Evolutionary conservation across 371 early-diverging fungal genomes (phyloP).

Genomic region (Mycotypha africana): DNA sequence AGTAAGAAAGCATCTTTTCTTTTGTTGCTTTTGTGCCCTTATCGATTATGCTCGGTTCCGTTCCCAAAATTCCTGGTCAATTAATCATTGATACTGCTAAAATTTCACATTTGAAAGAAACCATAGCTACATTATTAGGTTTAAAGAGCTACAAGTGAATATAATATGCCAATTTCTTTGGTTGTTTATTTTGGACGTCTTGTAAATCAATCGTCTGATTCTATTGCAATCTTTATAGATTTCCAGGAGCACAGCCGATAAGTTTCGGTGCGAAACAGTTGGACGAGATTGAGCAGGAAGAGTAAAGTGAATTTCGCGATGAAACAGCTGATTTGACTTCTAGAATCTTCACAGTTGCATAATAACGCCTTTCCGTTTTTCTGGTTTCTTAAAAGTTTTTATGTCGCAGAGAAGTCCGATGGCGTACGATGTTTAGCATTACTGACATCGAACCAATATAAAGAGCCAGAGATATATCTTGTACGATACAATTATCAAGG

Average conservation of each 20-base stretch:
- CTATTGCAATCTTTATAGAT: slow-evolving; percentile 28
- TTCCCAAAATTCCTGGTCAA: slow-evolving; percentile 46
- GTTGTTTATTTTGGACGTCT: neutral
- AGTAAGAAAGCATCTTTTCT: neutral
- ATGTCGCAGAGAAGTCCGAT: slow-evolving; percentile 98
- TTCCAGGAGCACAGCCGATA: slow-evolving; percentile 95
- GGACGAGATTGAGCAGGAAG: slow-evolving; percentile 67
- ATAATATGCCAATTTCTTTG: neutral
- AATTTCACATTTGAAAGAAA: slow-evolving; percentile 21
- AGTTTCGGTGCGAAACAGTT: slow-evolving; percentile 74
- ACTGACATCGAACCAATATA: slow-evolving; percentile 37
- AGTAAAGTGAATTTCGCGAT: slow-evolving; percentile 60
- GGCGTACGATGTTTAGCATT: slow-evolving; percentile 89
- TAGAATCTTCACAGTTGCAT: too few species aligned
- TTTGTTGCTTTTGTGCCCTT: too few species aligned
- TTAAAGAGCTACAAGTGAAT: slow-evolving; percentile 38
- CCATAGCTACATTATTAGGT: slow-evolving; percentile 29
- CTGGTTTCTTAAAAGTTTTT: slow-evolving; percentile 67
- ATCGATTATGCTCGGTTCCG: slow-evolving; percentile 21
- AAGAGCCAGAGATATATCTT: slow-evolving; percentile 57
- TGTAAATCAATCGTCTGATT: neutral
- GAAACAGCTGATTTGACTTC: slow-evolving; percentile 22
- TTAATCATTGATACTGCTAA: slow-evolving; percentile 23
- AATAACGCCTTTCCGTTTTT: too few species aligned
- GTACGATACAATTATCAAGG: too few species aligned